Conservation (phyloP, 2,329 filamentous ascomycete genomes). For the Xylaria polymorpha region DNA sequence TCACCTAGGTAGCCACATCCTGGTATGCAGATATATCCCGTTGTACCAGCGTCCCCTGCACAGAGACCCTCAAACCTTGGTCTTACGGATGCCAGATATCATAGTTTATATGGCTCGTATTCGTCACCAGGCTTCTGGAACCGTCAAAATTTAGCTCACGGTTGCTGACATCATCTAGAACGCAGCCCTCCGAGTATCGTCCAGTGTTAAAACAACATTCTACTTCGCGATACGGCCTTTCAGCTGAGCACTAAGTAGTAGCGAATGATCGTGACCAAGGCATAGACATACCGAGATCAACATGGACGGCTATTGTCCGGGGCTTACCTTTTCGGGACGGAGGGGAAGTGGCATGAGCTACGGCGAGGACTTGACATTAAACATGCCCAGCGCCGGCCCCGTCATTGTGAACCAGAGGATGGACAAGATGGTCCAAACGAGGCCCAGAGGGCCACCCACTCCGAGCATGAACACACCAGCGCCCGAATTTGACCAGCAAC, state of each 20-base stretch:
- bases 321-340: constrained; percentile 70
- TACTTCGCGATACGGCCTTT: constrained; percentile 14
- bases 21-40: constrained; percentile 25
- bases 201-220: background rate
- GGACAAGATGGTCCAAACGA: constrained; percentile 65
- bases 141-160: background rate
- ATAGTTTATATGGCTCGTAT: constrained; percentile 11
- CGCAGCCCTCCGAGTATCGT: background rate
- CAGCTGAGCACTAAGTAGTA: constrained; percentile 15
- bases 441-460: constrained; percentile 70
- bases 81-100: constrained; percentile 9
- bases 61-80: background rate
- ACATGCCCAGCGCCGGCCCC: constrained; percentile 55
- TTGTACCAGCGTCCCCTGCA: constrained; percentile 24
- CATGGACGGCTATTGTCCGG: constrained; percentile 61
- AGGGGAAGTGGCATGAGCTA: constrained; percentile 66
- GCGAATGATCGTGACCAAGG: constrained; percentile 31
- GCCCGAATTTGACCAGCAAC: constrained; percentile 70
- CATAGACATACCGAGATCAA: constrained; percentile 17
- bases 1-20: constrained; percentile 28
- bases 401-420: constrained; percentile 59
- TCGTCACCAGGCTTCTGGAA: background rate
- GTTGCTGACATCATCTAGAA: constrained; percentile 27
- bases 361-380: constrained; percentile 67
- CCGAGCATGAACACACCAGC: constrained; percentile 75